phyloP scores from a whole-genome alignment of 2,329 filamentous ascomycete species.

The Phaeosphaeria sp. region DNA sequence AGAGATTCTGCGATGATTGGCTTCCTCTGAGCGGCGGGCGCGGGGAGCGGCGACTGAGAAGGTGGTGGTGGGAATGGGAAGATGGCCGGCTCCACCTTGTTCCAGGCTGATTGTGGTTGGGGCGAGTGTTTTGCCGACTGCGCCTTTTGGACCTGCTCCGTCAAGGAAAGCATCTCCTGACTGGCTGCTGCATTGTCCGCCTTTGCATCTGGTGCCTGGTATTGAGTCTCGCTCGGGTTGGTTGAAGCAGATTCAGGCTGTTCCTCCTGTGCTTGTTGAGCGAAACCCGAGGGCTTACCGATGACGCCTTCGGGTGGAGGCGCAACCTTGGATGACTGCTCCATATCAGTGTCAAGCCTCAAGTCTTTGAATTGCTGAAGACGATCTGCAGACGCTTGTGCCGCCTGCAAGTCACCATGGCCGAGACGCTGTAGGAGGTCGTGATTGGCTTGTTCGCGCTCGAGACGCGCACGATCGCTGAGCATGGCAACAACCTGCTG shows the following conservation, averaged over 20 bases:
- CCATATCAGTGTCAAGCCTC: conserved; percentile 73
- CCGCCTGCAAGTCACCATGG: conserved; percentile 38
- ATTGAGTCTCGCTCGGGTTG: not conserved
- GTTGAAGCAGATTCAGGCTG: conserved; percentile 22
- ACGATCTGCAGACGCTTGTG: conserved; percentile 66
- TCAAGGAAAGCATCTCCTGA: conserved; percentile 71
- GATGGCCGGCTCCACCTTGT: conserved; percentile 73
- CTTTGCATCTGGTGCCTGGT: conserved; percentile 19
- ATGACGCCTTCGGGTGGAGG: conserved; percentile 47
- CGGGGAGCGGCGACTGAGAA: conserved; percentile 82
- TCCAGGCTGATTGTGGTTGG: conserved; percentile 63
- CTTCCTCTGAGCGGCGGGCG: conserved; percentile 85
- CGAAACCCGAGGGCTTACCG: conserved; percentile 34
- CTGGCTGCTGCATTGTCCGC: conserved; percentile 25
- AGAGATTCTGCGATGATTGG: conserved; percentile 83
- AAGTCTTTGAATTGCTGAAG: conserved; percentile 84
- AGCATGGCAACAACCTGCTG: conserved; percentile 67
- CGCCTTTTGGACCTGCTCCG: conserved; percentile 84
- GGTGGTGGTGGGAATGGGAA: conserved; percentile 78
- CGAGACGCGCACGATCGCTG: conserved; percentile 65
- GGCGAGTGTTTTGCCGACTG: conserved; percentile 65
- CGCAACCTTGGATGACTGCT: conserved; percentile 39
- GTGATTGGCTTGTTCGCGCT: conserved; percentile 67
- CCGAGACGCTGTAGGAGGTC: conserved; percentile 48
- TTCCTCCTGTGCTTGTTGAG: conserved; percentile 31